phyloP scores from a whole-genome alignment of 2,329 filamentous ascomycete genomes.

The Cytospora piceae region DNA sequence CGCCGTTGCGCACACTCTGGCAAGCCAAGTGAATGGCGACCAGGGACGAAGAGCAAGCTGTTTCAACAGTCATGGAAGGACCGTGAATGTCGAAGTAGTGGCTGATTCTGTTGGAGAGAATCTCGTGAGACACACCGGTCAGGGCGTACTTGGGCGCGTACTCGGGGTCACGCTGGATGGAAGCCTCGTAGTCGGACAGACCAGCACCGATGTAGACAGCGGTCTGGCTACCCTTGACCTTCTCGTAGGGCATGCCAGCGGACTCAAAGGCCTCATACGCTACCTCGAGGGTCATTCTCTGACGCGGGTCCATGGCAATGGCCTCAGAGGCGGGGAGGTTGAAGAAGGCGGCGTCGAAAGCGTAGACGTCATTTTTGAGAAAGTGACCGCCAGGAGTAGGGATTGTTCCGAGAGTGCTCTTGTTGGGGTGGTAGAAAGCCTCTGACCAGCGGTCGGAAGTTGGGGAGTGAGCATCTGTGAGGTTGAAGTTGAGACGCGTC shows the following conservation, averaged over 20 bases:
- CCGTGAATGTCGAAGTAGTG: slow-evolving; percentile 57
- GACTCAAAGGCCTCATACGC: slow-evolving; percentile 24
- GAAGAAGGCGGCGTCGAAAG: slow-evolving; percentile 37
- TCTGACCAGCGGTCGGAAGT: slow-evolving; percentile 50
- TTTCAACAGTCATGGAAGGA: slow-evolving; percentile 58
- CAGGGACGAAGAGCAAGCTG: slow-evolving; percentile 58
- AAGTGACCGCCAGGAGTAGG: slow-evolving; percentile 12
- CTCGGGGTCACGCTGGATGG: slow-evolving; percentile 49
- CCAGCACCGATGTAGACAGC: slow-evolving; percentile 16
- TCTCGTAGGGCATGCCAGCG: slow-evolving; percentile 22
- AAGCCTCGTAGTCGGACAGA: slow-evolving; percentile 45
- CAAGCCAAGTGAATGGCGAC: slow-evolving; percentile 55
- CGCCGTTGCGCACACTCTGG: slow-evolving; percentile 40
- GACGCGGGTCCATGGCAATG: slow-evolving; percentile 31
- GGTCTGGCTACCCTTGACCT: slow-evolving; percentile 23
- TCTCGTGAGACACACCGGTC: slow-evolving; percentile 52
- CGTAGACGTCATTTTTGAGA: slow-evolving; percentile 20
- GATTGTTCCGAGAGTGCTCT: slow-evolving; percentile 45
- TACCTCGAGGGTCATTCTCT: slow-evolving; percentile 26
- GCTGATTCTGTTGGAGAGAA: slow-evolving; percentile 57
- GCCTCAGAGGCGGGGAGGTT: slow-evolving; percentile 35
- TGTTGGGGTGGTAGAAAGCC: slow-evolving; percentile 55
- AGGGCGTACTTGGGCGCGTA: slow-evolving; percentile 52
- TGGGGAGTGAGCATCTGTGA: slow-evolving; percentile 24
- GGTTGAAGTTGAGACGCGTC: not conserved